Evolutionary conservation across 805 yeast genomes (phyloP).

Genomic region (Candida multigemmis): DNA sequence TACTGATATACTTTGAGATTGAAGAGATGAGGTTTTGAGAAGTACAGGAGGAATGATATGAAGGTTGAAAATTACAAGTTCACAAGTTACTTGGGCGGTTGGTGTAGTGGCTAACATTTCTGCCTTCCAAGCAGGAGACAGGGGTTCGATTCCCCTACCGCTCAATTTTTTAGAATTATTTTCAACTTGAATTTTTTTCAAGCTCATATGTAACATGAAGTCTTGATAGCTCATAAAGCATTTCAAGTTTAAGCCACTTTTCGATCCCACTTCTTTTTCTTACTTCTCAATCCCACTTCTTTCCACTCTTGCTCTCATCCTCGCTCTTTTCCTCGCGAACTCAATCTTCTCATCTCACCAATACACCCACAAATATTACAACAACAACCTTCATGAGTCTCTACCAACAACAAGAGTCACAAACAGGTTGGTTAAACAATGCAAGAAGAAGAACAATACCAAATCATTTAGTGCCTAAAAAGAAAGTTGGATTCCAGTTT

Average conservation of each 20-base stretch:
- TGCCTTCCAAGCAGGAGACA: slow-evolving; percentile 93
- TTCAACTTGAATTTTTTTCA: background rate
- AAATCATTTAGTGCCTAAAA: slow-evolving; percentile 31
- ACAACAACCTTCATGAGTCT: no score
- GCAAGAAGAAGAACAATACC: slow-evolving; percentile 27
- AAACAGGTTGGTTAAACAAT: slow-evolving; percentile 30
- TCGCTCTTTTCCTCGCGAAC: no score
- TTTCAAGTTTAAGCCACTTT: no score
- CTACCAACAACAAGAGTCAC: slow-evolving; percentile 5
- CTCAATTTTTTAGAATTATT: slow-evolving; percentile 34
- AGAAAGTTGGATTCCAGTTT: slow-evolving; percentile 31
- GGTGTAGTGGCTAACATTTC: slow-evolving; percentile 89
- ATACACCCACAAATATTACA: no score
- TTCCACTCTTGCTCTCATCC: no score
- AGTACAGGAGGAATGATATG: no score
- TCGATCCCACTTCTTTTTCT: no score
- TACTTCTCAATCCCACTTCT: no score
- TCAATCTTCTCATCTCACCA: no score
- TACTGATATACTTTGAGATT: slow-evolving; percentile 1
- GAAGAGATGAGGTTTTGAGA: no score
- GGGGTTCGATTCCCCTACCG: slow-evolving; percentile 93
- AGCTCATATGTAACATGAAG: background rate
- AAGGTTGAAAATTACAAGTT: no score
- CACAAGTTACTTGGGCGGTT: slow-evolving; percentile 52
- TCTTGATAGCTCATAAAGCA: no score